These are phyloP conservation scores for Bipolaris sorokiniana DNA, from an alignment of 2,329 filamentous ascomycete species.

Conservation along the genomic window DNA sequence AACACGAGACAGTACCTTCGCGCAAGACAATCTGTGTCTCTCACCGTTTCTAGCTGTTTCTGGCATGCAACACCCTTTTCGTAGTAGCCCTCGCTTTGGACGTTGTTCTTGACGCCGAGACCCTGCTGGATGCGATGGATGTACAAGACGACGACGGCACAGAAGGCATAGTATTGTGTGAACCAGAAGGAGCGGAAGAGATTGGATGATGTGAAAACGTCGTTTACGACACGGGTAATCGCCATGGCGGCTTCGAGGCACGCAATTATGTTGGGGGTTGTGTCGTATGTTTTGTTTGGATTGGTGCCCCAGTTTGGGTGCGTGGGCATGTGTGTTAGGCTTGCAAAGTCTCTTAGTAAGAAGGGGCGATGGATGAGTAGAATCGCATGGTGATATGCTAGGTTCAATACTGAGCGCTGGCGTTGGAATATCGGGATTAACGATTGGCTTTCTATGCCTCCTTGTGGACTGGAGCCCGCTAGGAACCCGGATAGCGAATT, in stretches of 20 bases:
- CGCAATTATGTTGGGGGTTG: conserved; percentile 47
- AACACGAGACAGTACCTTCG: conserved; percentile 61
- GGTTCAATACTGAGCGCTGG: conserved; percentile 60
- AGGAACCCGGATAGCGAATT: conserved; percentile 53
- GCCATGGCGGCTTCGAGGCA: conserved; percentile 58
- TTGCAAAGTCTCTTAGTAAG: conserved; percentile 54
- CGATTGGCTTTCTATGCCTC: conserved; percentile 50
- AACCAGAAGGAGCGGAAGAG: conserved; percentile 60
- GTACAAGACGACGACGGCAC: conserved; percentile 61
- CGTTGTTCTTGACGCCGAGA: conserved; percentile 53
- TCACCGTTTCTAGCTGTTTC: conserved; percentile 40
- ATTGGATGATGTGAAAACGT: conserved; percentile 49
- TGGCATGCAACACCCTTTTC: conserved; percentile 52
- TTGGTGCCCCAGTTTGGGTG: conserved; percentile 23
- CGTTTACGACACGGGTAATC: conserved; percentile 55
- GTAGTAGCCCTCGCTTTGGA: conserved; percentile 58
- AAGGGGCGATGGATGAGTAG: conserved; percentile 64
- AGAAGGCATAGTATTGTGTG: conserved; percentile 62
- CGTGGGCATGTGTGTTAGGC: conserved; percentile 40
- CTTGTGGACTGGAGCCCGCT: conserved; percentile 45
- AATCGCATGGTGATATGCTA: conserved; percentile 62
- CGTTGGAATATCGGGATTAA: conserved; percentile 59
- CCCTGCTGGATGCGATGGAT: conserved; percentile 61
- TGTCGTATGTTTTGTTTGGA: conserved; percentile 20
- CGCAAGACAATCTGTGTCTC: conserved; percentile 41